phyloP scores from a whole-genome alignment of 176 grass and related monocot species.

The Elymus sibiricus region DNA sequence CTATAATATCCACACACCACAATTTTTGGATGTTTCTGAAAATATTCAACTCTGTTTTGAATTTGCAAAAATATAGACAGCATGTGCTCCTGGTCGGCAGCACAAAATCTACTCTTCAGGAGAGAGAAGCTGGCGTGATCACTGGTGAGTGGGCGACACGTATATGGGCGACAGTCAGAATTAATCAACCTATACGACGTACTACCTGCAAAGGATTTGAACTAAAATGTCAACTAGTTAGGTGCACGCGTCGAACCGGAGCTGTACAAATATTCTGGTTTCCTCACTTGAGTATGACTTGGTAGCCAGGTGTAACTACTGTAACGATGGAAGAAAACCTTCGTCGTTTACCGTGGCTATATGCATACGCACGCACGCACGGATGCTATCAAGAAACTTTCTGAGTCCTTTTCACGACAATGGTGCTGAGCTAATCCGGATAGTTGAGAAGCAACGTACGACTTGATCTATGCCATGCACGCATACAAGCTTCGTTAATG shows the following conservation, averaged over 20 bases:
- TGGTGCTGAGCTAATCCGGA: neutral
- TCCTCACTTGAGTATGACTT: neutral
- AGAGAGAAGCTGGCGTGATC: neutral
- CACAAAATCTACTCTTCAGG: neutral
- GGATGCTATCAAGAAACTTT: neutral
- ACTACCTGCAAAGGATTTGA: neutral
- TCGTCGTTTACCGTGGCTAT: neutral
- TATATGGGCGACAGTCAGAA: neutral
- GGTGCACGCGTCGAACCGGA: neutral
- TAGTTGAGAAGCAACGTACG: neutral
- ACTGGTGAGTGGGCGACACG: neutral
- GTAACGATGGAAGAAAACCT: neutral
- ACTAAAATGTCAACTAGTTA: neutral
- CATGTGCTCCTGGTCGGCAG: neutral
- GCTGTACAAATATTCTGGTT: neutral
- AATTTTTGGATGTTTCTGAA: neutral
- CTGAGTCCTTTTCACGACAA: neutral
- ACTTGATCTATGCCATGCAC: neutral
- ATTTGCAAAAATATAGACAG: neutral
- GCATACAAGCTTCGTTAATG: neutral
- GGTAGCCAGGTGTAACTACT: neutral
- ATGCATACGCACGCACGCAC: neutral
- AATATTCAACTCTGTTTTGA: neutral
- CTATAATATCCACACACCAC: neutral
- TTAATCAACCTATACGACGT: neutral